These are phyloP conservation scores for Coprinellus micaceus DNA, from an alignment of 768 basidiomycete genomes.

Conservation along the genomic window DNA sequence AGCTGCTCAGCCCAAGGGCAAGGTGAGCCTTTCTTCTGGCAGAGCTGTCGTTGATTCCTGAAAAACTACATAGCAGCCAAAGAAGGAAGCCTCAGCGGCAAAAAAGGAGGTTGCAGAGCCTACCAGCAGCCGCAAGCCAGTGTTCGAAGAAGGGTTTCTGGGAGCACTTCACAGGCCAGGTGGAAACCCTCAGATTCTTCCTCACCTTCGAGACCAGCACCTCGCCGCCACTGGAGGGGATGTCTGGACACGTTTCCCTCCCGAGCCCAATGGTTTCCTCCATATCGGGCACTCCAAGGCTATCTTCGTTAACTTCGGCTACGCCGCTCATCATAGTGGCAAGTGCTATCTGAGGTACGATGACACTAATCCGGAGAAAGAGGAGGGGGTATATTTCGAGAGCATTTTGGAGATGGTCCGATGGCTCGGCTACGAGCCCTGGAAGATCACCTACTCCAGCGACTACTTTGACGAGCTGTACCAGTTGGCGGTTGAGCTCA, in stretches of 20 bases:
- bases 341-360: conserved; percentile 94
- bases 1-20: conserved; percentile 58
- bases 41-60: background rate
- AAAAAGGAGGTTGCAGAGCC: conserved; percentile 27
- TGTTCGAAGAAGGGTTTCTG: conserved; percentile 95
- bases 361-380: conserved; percentile 98
- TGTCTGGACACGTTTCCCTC: conserved; percentile 96
- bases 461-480: conserved; percentile 91
- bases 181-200: conserved; percentile 83
- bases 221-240: conserved; percentile 73
- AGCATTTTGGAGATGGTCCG: conserved; percentile 92
- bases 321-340: conserved; percentile 90
- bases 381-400: conserved; percentile 94
- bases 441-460: conserved; percentile 98
- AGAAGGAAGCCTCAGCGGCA: conserved; percentile 41
- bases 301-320: conserved; percentile 98
- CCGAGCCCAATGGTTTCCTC: conserved; percentile 95
- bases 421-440: conserved; percentile 97
- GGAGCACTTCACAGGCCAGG: conserved; percentile 91
- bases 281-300: conserved; percentile 98
- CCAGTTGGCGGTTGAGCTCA: conserved; percentile 83
- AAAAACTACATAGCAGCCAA: conserved; percentile 37
- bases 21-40: conserved; percentile 37
- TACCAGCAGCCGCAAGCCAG: conserved; percentile 45
- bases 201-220: conserved; percentile 76